Base-by-base conservation (phyloP, 768 basidiomycete genomes). In the Mycena crocata region DNA sequence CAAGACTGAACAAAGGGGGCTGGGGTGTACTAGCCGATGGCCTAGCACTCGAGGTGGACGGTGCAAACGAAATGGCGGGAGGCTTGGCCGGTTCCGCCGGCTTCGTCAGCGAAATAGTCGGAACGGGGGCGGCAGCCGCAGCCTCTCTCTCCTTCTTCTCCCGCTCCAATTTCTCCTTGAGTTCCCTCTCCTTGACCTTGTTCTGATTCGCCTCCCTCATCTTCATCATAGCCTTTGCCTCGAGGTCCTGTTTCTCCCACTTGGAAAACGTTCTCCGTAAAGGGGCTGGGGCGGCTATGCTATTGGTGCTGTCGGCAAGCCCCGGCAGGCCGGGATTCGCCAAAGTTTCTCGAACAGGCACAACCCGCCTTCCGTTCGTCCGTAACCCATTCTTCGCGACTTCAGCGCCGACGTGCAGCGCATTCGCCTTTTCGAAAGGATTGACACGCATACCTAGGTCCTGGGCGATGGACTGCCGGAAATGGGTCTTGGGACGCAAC, bases 181-280 rank as follows among this genome's bases (percentile, higher is more conserved):
- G 62, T 42, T 73, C 72, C 45, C 63, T 74, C 69, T 78, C 80
- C 78, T 83, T 74, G 76, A 87, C 79, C 71, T 84, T 85, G 67
- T 79, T 79, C 57, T 75, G 74, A 62, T 79, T 84, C 15, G 81
- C 81, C 59, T 85, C 82, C 52, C 93, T 83, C 71, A 94, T 86
- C 73, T 85, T 90, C 72, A 86, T 86, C 85, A 94, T 90, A 26
- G 92, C 91, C 45, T 87, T 87, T 4, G 93, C 93, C 72, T 95
- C 93, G 32, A 93, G 76, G 70, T 95, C 93, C 76, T 94, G 93
- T 66, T 93, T 94, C 76, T 94, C 93, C 91, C 91, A 93, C 78
- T 93, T 93, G 4, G 91, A 90, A 70, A 88, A 90, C 23, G 83
- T 82, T 69, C 81, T 26, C 56, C 60, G 60, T 32, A 56, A 12